phyloP scores from a whole-genome alignment of 768 basidiomycete genomes.

The Tephrocybe rancida region DNA sequence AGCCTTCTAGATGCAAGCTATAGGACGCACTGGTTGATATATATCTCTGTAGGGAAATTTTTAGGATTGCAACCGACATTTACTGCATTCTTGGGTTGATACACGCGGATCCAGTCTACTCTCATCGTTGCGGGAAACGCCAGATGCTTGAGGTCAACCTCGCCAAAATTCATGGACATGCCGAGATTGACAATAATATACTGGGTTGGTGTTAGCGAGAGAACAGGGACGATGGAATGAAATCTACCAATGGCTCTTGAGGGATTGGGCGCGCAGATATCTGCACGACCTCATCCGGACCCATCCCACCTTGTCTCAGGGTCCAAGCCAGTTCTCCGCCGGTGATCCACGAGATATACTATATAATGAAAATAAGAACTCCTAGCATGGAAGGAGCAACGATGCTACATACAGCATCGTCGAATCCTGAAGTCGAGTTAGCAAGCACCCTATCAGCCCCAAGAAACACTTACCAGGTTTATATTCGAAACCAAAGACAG shows the following conservation, averaged over 20 bases:
- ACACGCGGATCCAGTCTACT: slow-evolving; percentile 90
- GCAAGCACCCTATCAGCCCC: not conserved
- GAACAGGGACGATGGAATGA: not conserved
- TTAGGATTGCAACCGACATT: slow-evolving; percentile 88
- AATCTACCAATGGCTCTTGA: slow-evolving; percentile 78
- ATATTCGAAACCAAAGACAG: slow-evolving; percentile 84
- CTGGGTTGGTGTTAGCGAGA: slow-evolving; percentile 35
- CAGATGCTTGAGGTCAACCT: slow-evolving; percentile 70
- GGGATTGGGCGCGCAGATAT: slow-evolving; percentile 73
- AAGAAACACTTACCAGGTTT: slow-evolving; percentile 49
- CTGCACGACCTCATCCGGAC: slow-evolving; percentile 51
- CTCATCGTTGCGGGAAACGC: slow-evolving; percentile 75
- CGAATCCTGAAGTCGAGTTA: slow-evolving; percentile 36
- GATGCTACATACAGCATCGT: slow-evolving; percentile 57
- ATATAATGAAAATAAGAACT: no score
- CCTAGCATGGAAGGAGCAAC: no score
- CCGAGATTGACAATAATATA: slow-evolving; percentile 87
- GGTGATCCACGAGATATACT: slow-evolving; percentile 85
- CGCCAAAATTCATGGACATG: slow-evolving; percentile 76
- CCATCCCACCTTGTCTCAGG: slow-evolving; percentile 62
- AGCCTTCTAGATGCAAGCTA: not conserved
- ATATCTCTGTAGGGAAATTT: slow-evolving; percentile 77
- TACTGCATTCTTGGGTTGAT: slow-evolving; percentile 68
- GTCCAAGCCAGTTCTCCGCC: slow-evolving; percentile 70
- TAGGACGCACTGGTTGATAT: slow-evolving; percentile 69